Evolutionary conservation across 2,329 filamentous ascomycete species (phyloP).

Genomic region (Colletotrichum kahawae): DNA sequence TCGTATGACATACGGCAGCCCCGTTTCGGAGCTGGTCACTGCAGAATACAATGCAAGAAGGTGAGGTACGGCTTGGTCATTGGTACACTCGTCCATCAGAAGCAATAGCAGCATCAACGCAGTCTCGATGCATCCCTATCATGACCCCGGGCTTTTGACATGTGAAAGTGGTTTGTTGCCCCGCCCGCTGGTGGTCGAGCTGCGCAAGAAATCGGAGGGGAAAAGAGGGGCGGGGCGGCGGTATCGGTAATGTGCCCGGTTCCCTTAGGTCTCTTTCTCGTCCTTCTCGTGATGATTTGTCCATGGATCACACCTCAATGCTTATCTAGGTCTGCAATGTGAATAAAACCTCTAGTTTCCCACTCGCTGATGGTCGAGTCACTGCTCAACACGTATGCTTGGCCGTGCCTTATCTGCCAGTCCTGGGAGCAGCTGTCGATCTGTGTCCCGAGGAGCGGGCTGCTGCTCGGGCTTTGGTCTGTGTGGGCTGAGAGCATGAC

Average conservation of each 20-base stretch:
- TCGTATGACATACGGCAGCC: not conserved
- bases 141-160: conserved; percentile 5
- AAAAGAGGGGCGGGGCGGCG: not conserved
- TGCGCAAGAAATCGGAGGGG: not conserved
- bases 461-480: not conserved
- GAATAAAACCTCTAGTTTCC: not conserved
- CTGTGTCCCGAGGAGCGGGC: not conserved
- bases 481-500: not conserved
- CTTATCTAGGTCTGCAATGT: not conserved
- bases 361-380: not conserved
- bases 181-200: not conserved
- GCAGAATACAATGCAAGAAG: not conserved
- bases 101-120: not conserved
- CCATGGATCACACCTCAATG: not conserved
- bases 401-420: conserved; percentile 13
- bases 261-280: not conserved
- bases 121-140: conserved; percentile 14
- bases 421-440: not conserved
- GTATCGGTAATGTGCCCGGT: not conserved
- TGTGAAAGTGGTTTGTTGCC: conserved; percentile 16
- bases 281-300: not conserved
- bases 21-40: not conserved
- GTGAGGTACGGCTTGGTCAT: not conserved
- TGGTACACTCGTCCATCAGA: not conserved
- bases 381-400: not conserved